These are phyloP conservation scores for Hypoxylon fuscum DNA, from an alignment of 495 filamentous ascomycete species.

Conservation along the genomic window DNA sequence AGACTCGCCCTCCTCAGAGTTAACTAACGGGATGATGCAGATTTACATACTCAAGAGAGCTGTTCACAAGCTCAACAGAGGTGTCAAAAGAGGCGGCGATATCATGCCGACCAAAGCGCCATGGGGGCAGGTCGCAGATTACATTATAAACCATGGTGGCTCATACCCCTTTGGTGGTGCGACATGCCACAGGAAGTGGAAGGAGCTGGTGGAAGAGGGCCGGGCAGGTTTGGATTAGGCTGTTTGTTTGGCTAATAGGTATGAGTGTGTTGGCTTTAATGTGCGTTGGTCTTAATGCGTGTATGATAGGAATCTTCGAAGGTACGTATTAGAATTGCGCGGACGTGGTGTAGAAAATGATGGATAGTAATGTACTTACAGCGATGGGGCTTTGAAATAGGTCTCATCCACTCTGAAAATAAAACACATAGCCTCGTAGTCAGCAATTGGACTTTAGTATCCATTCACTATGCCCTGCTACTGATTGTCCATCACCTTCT, in stretches of 20 bases:
- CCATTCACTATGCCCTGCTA: background rate
- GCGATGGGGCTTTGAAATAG: background rate
- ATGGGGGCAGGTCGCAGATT: conserved; percentile 84
- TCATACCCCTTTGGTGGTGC: conserved; percentile 86
- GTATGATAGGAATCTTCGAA: conserved; percentile 31
- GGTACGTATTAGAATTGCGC: conserved; percentile 18
- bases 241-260: conserved; percentile 4
- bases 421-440: conserved; percentile 7
- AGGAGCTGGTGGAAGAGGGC: conserved; percentile 52
- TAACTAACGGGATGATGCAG: conserved; percentile 45
- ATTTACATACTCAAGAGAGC: conserved; percentile 59
- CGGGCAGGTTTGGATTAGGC: conserved; percentile 13
- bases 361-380: conserved; percentile 42
- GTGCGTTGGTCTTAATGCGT: conserved; percentile 24
- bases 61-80: conserved; percentile 50
- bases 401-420: conserved; percentile 2
- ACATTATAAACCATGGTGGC: conserved; percentile 75
- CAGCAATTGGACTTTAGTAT: background rate
- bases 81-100: conserved; percentile 41
- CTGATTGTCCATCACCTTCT: background rate
- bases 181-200: conserved; percentile 89
- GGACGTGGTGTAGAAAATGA: conserved; percentile 7
- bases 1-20: too few relatives aligned
- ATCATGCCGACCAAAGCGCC: conserved; percentile 63
- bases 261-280: conserved; percentile 10